phyloP scores from a whole-genome alignment of 345 rosid genomes.

The Arabis hirsuta region DNA sequence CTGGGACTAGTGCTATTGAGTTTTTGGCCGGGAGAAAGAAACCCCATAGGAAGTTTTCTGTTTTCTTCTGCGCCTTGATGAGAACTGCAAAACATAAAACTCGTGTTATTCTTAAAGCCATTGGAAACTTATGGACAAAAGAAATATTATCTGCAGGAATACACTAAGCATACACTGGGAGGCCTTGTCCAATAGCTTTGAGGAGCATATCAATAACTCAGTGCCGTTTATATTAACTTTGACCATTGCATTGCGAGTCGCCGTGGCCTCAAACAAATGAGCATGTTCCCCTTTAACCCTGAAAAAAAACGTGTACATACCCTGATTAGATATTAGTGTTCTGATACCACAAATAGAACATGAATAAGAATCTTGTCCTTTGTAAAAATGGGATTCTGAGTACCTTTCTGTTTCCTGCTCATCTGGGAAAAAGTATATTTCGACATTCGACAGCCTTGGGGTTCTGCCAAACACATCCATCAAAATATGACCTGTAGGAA shows the following conservation, averaged over 20 bases:
- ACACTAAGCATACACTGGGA: slow-evolving; percentile 52
- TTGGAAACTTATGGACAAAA: not conserved
- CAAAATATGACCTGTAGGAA: slow-evolving; percentile 45
- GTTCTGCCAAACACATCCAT: slow-evolving; percentile 39
- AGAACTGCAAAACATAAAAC: slow-evolving; percentile 31
- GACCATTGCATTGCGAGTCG: slow-evolving; percentile 44
- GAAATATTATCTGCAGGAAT: slow-evolving; percentile 2
- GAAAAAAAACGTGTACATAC: slow-evolving; percentile 16
- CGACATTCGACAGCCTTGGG: slow-evolving; percentile 54
- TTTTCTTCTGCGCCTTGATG: slow-evolving; percentile 22
- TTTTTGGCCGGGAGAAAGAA: slow-evolving; percentile 16
- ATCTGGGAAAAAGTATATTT: slow-evolving; percentile 60
- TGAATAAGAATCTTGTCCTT: slow-evolving; percentile 22
- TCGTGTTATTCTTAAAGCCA: not conserved
- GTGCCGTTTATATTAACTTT: slow-evolving; percentile 51
- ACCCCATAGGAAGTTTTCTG: slow-evolving; percentile 40
- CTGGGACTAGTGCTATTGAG: not conserved
- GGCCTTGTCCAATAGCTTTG: slow-evolving; percentile 54
- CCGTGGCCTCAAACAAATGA: slow-evolving; percentile 49
- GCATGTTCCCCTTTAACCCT: slow-evolving; percentile 41
- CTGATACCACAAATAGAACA: slow-evolving; percentile 9
- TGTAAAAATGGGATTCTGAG: slow-evolving; percentile 24
- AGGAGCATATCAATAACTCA: slow-evolving; percentile 67
- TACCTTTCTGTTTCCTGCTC: slow-evolving; percentile 53
- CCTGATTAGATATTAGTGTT: slow-evolving; percentile 4